Conservation (phyloP, 129 eudicot species). For the Arctium lappa region DNA sequence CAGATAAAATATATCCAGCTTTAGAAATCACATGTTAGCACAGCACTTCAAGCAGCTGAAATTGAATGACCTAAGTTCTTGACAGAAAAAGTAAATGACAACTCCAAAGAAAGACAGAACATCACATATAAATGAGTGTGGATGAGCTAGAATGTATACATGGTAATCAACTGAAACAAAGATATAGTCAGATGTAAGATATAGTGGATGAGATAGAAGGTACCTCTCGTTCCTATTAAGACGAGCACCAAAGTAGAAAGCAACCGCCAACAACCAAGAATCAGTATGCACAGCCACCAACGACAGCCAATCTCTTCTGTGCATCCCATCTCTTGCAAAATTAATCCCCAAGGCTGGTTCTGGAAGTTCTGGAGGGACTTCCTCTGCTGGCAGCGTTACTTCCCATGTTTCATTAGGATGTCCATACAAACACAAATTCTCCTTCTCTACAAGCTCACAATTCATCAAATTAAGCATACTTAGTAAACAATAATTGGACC, state of each 20-base stretch:
- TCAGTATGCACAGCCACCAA: constrained; percentile 74
- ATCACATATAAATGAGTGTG: neutral
- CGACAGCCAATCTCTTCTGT: constrained; percentile 59
- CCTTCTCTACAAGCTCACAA: constrained; percentile 37
- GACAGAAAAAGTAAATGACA: neutral
- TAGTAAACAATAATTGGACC: neutral
- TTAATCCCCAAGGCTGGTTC: constrained; percentile 74
- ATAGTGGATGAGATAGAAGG: neutral
- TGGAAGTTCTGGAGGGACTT: constrained; percentile 73
- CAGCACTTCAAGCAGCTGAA: neutral
- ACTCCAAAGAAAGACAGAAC: neutral
- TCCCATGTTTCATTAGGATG: constrained; percentile 73
- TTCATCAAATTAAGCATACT: neutral
- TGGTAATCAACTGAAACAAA: neutral
- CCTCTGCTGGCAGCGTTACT: constrained; percentile 65
- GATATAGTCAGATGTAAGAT: neutral
- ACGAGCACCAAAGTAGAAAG: constrained; percentile 69
- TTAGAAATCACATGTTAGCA: neutral
- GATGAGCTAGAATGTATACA: neutral
- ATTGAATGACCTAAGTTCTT: neutral
- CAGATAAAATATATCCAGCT: neutral
- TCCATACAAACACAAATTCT: constrained; percentile 70
- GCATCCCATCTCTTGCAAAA: constrained; percentile 74
- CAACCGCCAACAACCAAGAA: constrained; percentile 65
- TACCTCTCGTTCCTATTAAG: constrained; percentile 67